Base-by-base conservation (phyloP, 2,329 filamentous ascomycete species). In the Phaeoacremonium minimum region DNA sequence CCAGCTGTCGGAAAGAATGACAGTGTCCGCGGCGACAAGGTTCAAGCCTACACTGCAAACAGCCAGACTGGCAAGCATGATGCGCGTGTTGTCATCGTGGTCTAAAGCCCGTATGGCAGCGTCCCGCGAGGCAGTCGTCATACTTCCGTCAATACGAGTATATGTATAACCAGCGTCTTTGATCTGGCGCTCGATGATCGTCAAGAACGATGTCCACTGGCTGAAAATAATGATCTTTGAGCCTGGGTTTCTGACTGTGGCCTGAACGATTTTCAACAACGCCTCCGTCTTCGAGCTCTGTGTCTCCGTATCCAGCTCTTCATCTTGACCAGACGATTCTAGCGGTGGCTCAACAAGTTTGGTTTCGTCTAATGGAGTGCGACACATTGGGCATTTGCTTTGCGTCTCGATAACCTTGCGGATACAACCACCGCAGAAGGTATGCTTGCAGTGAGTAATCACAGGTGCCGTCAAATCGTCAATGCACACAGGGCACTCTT, bases 31-130 rank as follows among this genome's bases (percentile, higher is more conserved):
- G 0, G 87, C 81, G 0, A 90, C 86, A 11, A 95, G 75, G 49
- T 95, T 95, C 31, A 95, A 70, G 0, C 89, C 89, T 2, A 95
- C 88, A 35, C 83, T 85, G 59, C 87, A 91, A 6, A 93, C 89
- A 7, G 79, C 77, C 29, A 95, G 66, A 52, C 84, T 89, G 3
- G 89, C 89, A 3, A 95, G 80, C 67, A 95, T 73, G 47, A 95
- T 76, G 1, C 79, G 83, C 40, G 78, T 87, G 2, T 75, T 57
- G 0, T 80, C 69, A 38, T 93, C 80, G 4, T 69, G 67, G 39
- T 85, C 80, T 18, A 95, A 74, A 1, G 74, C 68, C 4, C 73
- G 60, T 31, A 94, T 80, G 0, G 86, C 80, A 13, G 69, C 65
- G 49, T 95, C 89, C n/a, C 90, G 84, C 33, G 73, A 66, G 1